phyloP scores from a whole-genome alignment of 305 asterid genomes.

The Fraxinus nigra region DNA sequence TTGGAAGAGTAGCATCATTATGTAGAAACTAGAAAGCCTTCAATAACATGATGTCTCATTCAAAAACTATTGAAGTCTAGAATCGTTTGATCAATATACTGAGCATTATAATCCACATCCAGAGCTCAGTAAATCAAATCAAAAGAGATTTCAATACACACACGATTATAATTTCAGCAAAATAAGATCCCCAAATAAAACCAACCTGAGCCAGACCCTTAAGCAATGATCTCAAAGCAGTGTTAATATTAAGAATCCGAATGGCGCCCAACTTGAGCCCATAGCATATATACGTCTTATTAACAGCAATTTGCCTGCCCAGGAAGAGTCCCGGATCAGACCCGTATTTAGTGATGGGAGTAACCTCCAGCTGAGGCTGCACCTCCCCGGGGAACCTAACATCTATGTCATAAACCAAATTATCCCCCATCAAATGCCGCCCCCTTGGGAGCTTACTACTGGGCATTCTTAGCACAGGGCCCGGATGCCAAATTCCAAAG shows the following conservation, averaged over 20 bases:
- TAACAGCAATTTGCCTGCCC: slow-evolving; percentile 90
- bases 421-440: slow-evolving; percentile 67
- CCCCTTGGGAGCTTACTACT: slow-evolving; percentile 89
- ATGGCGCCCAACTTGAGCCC: slow-evolving; percentile 82
- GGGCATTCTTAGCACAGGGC: slow-evolving; percentile 62
- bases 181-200: slow-evolving; percentile 6
- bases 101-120: neutral
- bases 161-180: slow-evolving; percentile 3
- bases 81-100: neutral
- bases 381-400: slow-evolving; percentile 77
- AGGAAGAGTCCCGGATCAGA: slow-evolving; percentile 86
- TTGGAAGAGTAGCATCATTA: neutral
- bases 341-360: slow-evolving; percentile 86
- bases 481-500: slow-evolving; percentile 36
- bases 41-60: neutral
- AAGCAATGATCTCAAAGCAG: slow-evolving; percentile 83
- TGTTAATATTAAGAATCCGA: slow-evolving; percentile 81
- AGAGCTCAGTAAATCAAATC: neutral
- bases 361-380: slow-evolving; percentile 96
- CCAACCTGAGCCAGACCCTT: slow-evolving; percentile 87
- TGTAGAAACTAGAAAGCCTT: neutral
- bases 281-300: slow-evolving; percentile 81
- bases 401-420: slow-evolving; percentile 61
- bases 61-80: neutral
- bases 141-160: neutral